A percentile compares a stretch with the other conserved stretches of the same genome.
Evolutionary conservation across 148 eudicot species (phyloP).

Genomic region (Pharnaceum exiguum): DNA sequence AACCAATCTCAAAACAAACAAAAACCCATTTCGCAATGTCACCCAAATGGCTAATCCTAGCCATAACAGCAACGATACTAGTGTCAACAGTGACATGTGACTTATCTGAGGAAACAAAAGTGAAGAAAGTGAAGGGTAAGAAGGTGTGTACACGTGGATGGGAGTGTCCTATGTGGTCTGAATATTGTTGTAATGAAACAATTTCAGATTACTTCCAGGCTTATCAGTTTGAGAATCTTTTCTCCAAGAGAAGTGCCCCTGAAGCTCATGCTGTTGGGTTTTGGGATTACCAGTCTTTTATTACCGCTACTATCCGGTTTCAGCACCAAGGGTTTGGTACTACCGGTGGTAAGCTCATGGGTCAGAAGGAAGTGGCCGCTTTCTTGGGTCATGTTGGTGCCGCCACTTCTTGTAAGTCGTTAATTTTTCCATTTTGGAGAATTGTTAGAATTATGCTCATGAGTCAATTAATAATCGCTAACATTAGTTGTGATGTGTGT

Average conservation of each 20-base stretch:
- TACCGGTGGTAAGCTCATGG: constrained; percentile 55
- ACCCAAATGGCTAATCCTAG: constrained; percentile 1
- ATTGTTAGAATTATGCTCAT: neutral
- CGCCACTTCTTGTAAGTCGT: constrained; percentile 72
- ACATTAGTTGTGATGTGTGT: too few species aligned
- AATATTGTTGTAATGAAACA: constrained; percentile 70
- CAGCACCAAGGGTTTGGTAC: constrained; percentile 87
- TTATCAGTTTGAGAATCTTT: constrained; percentile 81
- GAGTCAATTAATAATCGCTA: too few species aligned
- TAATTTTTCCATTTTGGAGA: neutral
- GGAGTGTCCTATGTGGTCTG: constrained; percentile 65
- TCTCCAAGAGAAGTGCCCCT: constrained; percentile 70
- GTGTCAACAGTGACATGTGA: constrained; percentile 18
- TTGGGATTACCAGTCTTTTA: constrained; percentile 81
- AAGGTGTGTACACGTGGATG: constrained; percentile 64
- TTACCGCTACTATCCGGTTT: constrained; percentile 45
- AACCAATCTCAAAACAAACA: constrained; percentile 1
- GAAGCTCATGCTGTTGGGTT: constrained; percentile 83
- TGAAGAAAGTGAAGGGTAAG: constrained; percentile 61
- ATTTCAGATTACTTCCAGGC: constrained; percentile 68
- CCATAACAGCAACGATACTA: neutral
- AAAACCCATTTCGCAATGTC: constrained; percentile 13
- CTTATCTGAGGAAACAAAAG: constrained; percentile 22
- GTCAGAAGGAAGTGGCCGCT: constrained; percentile 76
- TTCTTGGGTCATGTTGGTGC: constrained; percentile 87